phyloP scores from a whole-genome alignment of 2,329 filamentous ascomycete genomes.

The Pseudodiploospora longispora region DNA sequence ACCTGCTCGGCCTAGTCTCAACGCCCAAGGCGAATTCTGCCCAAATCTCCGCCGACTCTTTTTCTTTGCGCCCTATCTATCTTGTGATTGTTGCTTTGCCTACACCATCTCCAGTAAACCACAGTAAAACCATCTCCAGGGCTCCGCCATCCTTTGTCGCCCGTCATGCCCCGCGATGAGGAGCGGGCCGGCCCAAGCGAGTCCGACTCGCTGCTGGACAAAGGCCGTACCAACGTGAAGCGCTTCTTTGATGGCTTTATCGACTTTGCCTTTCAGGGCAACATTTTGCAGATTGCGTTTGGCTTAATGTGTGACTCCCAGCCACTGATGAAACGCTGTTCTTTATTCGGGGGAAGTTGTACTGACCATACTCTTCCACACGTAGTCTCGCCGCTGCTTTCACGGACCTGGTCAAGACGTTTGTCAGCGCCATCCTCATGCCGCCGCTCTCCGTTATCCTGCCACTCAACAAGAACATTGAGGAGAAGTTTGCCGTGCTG shows the following conservation, averaged over 20 bases:
- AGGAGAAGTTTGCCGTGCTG: constrained; percentile 65
- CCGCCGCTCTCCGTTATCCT: constrained; percentile 62
- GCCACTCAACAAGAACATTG: constrained; percentile 62
- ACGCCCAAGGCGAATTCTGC: no score
- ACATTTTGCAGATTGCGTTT: constrained; percentile 68
- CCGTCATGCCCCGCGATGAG: not conserved
- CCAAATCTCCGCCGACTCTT: no score
- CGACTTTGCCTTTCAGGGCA: constrained; percentile 66
- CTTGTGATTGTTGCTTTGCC: no score
- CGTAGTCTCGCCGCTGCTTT: constrained; percentile 60
- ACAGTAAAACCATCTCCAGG: not conserved
- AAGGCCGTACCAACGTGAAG: constrained; percentile 38
- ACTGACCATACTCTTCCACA: not conserved
- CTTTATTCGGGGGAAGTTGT: not conserved
- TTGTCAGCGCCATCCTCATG: constrained; percentile 62
- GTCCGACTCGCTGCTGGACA: constrained; percentile 34
- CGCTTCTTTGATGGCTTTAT: constrained; percentile 55
- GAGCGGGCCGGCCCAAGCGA: constrained; percentile 14
- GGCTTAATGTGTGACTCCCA: constrained; percentile 55
- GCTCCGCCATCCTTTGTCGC: not conserved
- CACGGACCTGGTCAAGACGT: constrained; percentile 62
- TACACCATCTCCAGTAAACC: not conserved
- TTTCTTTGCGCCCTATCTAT: no score
- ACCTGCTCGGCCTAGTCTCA: no score
- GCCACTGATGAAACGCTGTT: not conserved